Evolutionary conservation across 73 alveolate genomes (phyloP).

Genomic region (Stentor coeruleus): DNA sequence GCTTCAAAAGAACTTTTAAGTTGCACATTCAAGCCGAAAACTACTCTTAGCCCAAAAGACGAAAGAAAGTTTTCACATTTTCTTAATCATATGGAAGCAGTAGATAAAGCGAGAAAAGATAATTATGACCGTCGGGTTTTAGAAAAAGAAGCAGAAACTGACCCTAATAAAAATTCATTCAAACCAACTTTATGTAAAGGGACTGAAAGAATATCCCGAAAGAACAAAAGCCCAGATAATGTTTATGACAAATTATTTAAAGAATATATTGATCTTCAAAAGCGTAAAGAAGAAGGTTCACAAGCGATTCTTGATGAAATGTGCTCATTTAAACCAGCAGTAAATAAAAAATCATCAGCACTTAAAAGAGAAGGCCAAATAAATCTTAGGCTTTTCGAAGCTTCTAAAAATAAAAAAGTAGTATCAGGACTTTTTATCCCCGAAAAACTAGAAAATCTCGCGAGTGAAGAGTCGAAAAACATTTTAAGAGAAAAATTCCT

Average conservation of each 20-base stretch:
- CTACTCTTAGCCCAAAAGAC: neutral
- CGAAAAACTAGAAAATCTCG: neutral
- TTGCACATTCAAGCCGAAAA: neutral
- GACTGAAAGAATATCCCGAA: neutral
- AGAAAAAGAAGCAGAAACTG: neutral
- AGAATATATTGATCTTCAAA: neutral
- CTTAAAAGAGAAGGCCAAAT: no score
- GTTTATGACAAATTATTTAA: neutral
- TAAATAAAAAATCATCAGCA: no score
- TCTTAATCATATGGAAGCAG: neutral
- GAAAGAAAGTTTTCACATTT: neutral
- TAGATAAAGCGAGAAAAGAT: no score
- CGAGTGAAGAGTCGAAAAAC: neutral
- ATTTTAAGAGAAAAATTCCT: neutral
- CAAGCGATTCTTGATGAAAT: neutral
- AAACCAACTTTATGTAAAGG: neutral
- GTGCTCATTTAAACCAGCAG: neutral
- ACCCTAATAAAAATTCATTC: neutral
- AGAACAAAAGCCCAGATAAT: neutral
- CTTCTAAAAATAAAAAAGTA: no score
- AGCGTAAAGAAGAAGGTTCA: neutral
- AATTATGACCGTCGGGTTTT: neutral
- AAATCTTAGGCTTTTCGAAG: neutral
- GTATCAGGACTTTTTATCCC: neutral
- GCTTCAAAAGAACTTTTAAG: neutral